These are phyloP conservation scores for Eutypa lata DNA, from an alignment of 2,329 filamentous ascomycete species.

Conservation along the genomic window DNA sequence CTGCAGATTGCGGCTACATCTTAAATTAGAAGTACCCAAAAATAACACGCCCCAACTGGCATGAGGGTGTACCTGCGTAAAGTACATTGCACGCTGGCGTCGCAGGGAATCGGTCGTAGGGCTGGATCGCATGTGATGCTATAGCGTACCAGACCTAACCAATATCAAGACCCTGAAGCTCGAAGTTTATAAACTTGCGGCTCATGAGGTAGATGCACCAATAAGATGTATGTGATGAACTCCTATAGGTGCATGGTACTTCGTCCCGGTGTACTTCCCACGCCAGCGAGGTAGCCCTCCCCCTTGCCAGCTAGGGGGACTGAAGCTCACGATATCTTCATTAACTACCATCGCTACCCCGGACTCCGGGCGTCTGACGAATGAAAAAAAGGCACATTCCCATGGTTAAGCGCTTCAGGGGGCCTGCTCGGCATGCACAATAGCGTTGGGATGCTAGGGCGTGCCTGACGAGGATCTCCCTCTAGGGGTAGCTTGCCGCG, in stretches of 20 bases:
- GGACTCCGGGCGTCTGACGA: background rate
- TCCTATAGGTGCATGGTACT: background rate
- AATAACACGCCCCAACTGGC: constrained; percentile 21
- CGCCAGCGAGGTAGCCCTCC: background rate
- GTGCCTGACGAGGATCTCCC: background rate
- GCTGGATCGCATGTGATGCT: background rate
- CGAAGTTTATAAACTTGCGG: background rate
- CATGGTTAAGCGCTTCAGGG: background rate
- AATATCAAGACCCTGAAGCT: background rate
- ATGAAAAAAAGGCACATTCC: background rate
- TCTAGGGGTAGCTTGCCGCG: constrained; percentile 4
- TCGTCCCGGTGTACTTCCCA: background rate
- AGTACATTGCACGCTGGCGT: background rate
- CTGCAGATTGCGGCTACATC: constrained; percentile 34
- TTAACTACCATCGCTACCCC: background rate
- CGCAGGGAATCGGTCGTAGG: background rate
- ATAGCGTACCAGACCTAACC: background rate
- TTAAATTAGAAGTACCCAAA: constrained; percentile 36
- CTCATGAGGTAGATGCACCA: background rate
- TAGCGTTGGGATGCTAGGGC: background rate
- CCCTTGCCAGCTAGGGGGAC: background rate
- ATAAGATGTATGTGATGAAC: background rate
- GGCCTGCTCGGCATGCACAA: background rate
- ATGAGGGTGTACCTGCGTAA: background rate
- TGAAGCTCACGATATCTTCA: background rate